Conservation (phyloP, 2,329 filamentous ascomycete species). For the Penicillium thymicola region DNA sequence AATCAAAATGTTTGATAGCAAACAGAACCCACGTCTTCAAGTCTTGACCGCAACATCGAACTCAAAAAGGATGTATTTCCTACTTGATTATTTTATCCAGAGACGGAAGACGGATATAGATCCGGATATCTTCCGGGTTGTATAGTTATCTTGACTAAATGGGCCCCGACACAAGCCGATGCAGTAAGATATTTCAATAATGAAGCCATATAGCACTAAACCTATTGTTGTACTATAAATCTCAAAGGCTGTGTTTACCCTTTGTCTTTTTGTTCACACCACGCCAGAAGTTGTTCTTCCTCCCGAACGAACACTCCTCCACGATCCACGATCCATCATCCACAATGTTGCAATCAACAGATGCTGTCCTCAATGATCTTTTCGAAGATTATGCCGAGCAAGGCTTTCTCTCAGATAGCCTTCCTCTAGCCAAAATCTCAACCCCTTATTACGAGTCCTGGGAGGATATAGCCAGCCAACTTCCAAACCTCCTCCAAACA, state of each 20-base stretch:
- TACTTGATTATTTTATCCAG: not conserved
- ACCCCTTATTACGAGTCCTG: conserved; percentile 88
- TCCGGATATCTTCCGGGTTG: conserved; percentile 19
- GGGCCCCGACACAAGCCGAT: conserved; percentile 18
- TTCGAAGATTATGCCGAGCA: conserved; percentile 69
- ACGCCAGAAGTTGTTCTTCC: not conserved
- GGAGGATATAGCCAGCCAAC: conserved; percentile 74
- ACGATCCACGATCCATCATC: not conserved
- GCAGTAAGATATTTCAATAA: not conserved
- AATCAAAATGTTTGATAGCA: not conserved
- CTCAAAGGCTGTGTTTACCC: not conserved
- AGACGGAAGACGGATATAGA: conserved; percentile 17
- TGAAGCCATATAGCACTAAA: not conserved
- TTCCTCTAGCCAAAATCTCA: conserved; percentile 70
- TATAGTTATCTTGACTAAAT: conserved; percentile 19
- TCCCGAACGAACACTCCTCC: not conserved
- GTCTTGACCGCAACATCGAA: not conserved
- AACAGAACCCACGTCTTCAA: not conserved
- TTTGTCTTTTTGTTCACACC: not conserved
- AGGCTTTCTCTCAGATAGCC: conserved; percentile 77
- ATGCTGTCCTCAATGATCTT: conserved; percentile 54
- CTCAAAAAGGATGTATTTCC: not conserved
- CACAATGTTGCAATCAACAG: conserved; percentile 27
- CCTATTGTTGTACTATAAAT: not conserved
- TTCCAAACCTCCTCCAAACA: conserved; percentile 73